Evolutionary conservation across 768 basidiomycete species (phyloP).

Genomic region (Gyrodon lividus): DNA sequence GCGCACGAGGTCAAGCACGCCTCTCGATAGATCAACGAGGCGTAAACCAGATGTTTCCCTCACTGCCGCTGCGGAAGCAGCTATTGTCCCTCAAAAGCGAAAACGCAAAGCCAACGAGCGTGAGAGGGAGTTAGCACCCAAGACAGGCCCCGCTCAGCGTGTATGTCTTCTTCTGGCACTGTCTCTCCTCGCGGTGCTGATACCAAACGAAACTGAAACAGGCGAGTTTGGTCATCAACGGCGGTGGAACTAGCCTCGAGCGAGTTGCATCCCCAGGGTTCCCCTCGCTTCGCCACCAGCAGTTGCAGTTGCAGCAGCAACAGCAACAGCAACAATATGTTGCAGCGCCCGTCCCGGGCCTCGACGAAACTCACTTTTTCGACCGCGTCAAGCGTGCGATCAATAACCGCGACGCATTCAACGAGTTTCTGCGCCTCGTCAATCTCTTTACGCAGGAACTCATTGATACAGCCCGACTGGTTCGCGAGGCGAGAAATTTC

Average conservation of each 20-base stretch:
- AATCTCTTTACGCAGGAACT: slow-evolving; percentile 94
- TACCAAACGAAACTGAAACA: slow-evolving; percentile 20
- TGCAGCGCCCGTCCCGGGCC: slow-evolving; percentile 17
- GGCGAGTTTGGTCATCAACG: slow-evolving; percentile 18
- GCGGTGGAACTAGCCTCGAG: slow-evolving; percentile 18
- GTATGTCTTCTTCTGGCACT: slow-evolving; percentile 13
- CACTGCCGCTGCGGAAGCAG: slow-evolving; percentile 35
- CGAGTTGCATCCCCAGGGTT: slow-evolving; percentile 22
- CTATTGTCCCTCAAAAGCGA: slow-evolving; percentile 61
- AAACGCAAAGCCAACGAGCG: slow-evolving; percentile 59
- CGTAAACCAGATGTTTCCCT: slow-evolving; percentile 47
- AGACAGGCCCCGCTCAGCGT: slow-evolving; percentile 21
- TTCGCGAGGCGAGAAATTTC: slow-evolving; percentile 79
- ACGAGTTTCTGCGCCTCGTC: slow-evolving; percentile 93
- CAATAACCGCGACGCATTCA: slow-evolving; percentile 75
- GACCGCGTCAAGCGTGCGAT: slow-evolving; percentile 80
- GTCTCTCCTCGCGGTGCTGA: slow-evolving; percentile 2
- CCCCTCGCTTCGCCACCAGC: slow-evolving; percentile 20
- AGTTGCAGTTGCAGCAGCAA: slow-evolving; percentile 26
- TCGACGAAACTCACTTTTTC: slow-evolving; percentile 82
- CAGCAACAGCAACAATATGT: slow-evolving; percentile 19
- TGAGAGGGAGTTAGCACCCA: slow-evolving; percentile 33
- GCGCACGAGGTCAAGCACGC: slow-evolving; percentile 36
- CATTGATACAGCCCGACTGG: slow-evolving; percentile 81
- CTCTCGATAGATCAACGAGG: slow-evolving; percentile 38